Base-by-base conservation (phyloP, 108 stramenopile species). In the Skeletonema tropicum region DNA sequence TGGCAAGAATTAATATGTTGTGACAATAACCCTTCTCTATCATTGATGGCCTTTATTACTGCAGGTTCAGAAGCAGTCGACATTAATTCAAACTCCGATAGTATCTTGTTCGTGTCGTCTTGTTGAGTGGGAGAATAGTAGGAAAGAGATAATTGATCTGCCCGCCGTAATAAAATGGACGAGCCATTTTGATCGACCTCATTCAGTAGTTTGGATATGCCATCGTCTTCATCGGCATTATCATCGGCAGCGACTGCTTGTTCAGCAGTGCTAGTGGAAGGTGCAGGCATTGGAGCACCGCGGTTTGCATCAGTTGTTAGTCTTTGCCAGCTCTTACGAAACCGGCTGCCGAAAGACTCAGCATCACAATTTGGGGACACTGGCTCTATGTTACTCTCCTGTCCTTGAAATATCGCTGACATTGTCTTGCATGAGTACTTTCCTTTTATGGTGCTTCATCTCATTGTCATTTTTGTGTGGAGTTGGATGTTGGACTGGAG, bases 181-280 rank as follows among this genome's bases (percentile, higher is more conserved):
- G 12, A 65, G 64, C 70, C 26, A 48, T 71, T 30, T 30, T 71
- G 35, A 66, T 71, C 70, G 11, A 30, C 64, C 29, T 64, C 70
- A 13, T 66, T 29, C 1, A 71, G 70, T 42, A 71, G 30, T 21
- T 71, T 61, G 48, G 48, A 15, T 46, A 67, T 49, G 3, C 49
- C 66, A 49, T 23, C 17, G 19, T 55, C 23, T 21, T 23, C 52
- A 23, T 49, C 48, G 48, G 5, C 17, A 19, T 23, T 55, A 55
- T 55, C 3, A 1, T 45, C 42, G 42, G 42, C 42, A 45, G 42
- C 42, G 15, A 14, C 42, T 10, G 42, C 15, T 55, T 55, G 21
- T 55, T 55, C 52, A 2, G 52, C 21, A 55, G n/a, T 3, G 52
- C 52, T 55, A 23, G 6, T 23, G 52, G 52, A 55, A 55, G 52